These are phyloP conservation scores for Diplodia intermedia DNA, from an alignment of 2,329 filamentous ascomycete genomes.

Conservation along the genomic window DNA sequence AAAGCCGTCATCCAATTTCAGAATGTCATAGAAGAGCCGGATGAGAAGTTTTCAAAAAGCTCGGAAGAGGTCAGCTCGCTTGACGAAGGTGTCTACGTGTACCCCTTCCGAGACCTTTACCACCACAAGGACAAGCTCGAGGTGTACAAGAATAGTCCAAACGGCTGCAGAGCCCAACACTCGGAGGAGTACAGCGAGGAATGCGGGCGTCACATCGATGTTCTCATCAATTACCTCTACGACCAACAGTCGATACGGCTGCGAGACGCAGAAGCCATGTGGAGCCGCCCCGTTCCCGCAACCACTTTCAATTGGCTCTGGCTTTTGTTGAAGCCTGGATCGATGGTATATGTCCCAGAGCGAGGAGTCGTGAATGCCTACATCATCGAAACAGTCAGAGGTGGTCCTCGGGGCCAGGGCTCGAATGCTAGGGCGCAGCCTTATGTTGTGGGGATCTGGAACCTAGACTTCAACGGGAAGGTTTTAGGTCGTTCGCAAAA, in stretches of 20 bases:
- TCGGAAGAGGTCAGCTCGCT: background rate
- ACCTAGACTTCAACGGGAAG: background rate
- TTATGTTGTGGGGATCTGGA: background rate
- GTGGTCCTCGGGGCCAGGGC: too few species aligned
- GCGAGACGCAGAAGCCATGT: background rate
- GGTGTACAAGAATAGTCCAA: too few species aligned
- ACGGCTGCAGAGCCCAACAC: too few species aligned
- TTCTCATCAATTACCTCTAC: background rate
- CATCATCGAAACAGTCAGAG: background rate
- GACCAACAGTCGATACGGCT: background rate
- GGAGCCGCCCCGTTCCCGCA: background rate
- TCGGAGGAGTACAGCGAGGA: background rate
- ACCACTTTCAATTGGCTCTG: background rate
- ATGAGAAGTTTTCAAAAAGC: too few species aligned
- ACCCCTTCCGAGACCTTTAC: background rate
- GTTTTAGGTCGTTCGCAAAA: too few species aligned
- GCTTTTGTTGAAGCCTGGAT: background rate
- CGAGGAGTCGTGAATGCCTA: background rate
- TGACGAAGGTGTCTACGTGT: background rate
- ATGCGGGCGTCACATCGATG: background rate
- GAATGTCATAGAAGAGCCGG: too few species aligned
- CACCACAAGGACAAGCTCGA: background rate
- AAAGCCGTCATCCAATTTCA: background rate
- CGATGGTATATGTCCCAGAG: background rate
- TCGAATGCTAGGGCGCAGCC: too few species aligned